Percentiles rank a stretch among this genome's conserved stretches.
These are phyloP conservation scores for Pseudocercospora ulei DNA, from an alignment of 2,329 filamentous ascomycete genomes.

Conservation along the genomic window DNA sequence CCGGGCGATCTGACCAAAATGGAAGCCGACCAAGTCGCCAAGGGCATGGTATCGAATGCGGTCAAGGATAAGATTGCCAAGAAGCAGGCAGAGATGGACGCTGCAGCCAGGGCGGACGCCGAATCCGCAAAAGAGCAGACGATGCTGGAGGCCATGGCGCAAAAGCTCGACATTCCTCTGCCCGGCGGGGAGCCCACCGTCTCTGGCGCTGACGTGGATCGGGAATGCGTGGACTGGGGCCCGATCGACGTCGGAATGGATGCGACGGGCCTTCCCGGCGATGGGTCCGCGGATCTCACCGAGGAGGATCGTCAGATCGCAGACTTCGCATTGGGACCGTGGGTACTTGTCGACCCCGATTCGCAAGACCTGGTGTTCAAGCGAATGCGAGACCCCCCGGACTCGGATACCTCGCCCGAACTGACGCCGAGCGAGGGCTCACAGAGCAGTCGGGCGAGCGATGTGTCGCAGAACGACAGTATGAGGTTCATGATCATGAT, in stretches of 20 bases:
- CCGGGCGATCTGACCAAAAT: constrained; percentile 17
- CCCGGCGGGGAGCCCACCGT: constrained; percentile 3
- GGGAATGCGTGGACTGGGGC: constrained; percentile 14
- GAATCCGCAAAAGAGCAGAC: constrained; percentile 26
- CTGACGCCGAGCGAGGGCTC: constrained; percentile 27
- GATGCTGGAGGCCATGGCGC: constrained; percentile 27
- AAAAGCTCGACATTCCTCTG: constrained; percentile 24
- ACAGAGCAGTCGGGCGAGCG: constrained; percentile 36
- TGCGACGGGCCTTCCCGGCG: constrained; percentile 10
- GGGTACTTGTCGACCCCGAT: background rate
- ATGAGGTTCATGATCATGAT: constrained; percentile 20
- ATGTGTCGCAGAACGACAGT: constrained; percentile 34
- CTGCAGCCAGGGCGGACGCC: constrained; percentile 16
- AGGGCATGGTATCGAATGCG: constrained; percentile 11
- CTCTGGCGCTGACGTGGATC: constrained; percentile 4
- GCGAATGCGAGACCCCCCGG: constrained; percentile 14
- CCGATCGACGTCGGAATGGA: constrained; percentile 12
- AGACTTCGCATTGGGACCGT: background rate
- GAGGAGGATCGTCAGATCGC: background rate
- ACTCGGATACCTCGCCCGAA: constrained; percentile 24
- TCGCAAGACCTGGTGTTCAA: constrained; percentile 15
- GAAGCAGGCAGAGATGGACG: constrained; percentile 19
- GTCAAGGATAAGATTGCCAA: constrained; percentile 18
- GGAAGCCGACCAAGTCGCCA: constrained; percentile 13
- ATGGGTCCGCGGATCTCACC: background rate